Evolutionary conservation across 768 basidiomycete genomes (phyloP), one percentile per base, ranked within the genome.

Genomic region (Dioszegia crocea): DNA sequence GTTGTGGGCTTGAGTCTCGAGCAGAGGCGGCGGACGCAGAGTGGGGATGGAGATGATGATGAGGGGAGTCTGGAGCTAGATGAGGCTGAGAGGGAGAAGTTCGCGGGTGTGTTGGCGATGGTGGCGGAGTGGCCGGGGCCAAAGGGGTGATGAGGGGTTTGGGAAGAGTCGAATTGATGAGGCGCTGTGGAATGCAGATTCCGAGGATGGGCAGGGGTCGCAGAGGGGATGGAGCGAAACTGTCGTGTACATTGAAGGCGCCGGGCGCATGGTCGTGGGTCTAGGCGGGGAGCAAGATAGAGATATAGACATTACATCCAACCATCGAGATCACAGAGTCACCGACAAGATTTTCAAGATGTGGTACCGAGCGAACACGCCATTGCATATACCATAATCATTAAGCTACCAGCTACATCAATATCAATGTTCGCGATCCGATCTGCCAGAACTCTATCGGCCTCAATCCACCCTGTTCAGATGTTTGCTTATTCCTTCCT

Each of bases 1-100:
- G 79, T 93, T 0, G 83, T 94, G 33, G 89, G 88, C 0, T 80
- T 92, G 45, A 86, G 89, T 2, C 73, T 93, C 62, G 75, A 40
- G 51, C 38, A 21, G 24, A 26, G 55, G 24, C 23, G 26, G 36
- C 2, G 43, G 10, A 29, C 29, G 11, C 51, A 46, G 4, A 47
- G 48, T 0, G 83, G 77, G 51, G 67, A 76, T 2, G 71, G 62
- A 0, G 66, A 66, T 4, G 61, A 62, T 0, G 64, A 63, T 1
- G 83, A 77, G 47, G 68, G 77, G 2, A 29, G 38, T 39, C 23
- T 53, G 19, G 38, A 53, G 38, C 68, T 73, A 10, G 75, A 62
- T 0, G 67, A 65, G 30, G 60, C 65, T 4, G 81, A 82, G 50
- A 70, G 79, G 48, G 59, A 65, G 36, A 76, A 76, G 24, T 83